These are phyloP conservation scores for Pichia insulana DNA, from an alignment of 805 yeast species.

Conservation along the genomic window DNA sequence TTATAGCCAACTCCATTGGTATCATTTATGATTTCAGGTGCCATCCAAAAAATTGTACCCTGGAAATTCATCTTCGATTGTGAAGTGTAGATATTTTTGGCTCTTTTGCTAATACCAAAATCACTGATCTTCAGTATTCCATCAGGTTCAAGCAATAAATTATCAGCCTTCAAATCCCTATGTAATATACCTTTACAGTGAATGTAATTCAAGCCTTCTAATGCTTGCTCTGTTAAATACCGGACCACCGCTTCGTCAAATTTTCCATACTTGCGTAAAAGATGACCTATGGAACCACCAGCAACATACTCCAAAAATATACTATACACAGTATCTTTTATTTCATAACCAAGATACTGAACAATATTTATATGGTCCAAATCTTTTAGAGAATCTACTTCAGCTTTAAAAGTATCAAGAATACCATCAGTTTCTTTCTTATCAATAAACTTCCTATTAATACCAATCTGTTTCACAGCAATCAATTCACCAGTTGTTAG, in stretches of 20 bases:
- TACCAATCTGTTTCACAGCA: slow-evolving; percentile 92
- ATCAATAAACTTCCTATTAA: slow-evolving; percentile 37
- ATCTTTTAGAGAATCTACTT: slow-evolving; percentile 89
- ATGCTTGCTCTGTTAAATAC: slow-evolving; percentile 68
- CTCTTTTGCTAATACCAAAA: slow-evolving; percentile 88
- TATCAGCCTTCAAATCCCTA: slow-evolving; percentile 93
- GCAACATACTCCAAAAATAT: slow-evolving; percentile 92
- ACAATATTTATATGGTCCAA: slow-evolving; percentile 91
- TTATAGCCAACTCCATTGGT: slow-evolving; percentile 83
- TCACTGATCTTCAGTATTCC: slow-evolving; percentile 95
- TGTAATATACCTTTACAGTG: slow-evolving; percentile 85
- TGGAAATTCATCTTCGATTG: slow-evolving; percentile 89
- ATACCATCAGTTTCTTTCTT: slow-evolving; percentile 47
- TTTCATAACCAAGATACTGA: slow-evolving; percentile 92
- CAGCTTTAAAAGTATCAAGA: slow-evolving; percentile 76
- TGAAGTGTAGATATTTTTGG: slow-evolving; percentile 79
- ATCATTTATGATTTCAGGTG: slow-evolving; percentile 94
- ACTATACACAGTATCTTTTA: slow-evolving; percentile 63
- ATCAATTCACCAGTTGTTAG: slow-evolving; percentile 97
- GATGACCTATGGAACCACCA: slow-evolving; percentile 91
- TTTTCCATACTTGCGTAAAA: slow-evolving; percentile 72
- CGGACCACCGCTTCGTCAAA: slow-evolving; percentile 73
- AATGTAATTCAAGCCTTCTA: slow-evolving; percentile 77
- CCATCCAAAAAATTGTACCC: slow-evolving; percentile 99
- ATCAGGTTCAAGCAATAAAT: slow-evolving; percentile 75